Evolutionary conservation across 768 basidiomycete species (phyloP).

Genomic region (Exsudoporus frostii): DNA sequence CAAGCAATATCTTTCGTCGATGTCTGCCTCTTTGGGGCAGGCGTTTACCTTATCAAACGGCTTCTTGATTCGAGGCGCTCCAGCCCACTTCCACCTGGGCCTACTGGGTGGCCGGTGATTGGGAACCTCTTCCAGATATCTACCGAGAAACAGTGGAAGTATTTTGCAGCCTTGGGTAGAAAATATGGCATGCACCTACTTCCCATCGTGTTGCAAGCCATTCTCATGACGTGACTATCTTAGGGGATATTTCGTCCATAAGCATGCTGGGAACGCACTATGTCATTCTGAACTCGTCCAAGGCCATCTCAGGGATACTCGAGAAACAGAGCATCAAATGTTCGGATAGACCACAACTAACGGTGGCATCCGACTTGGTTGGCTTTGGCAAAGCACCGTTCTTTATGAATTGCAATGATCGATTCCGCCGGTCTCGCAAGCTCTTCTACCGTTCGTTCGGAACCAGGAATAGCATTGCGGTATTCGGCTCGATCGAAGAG

Average conservation of each 20-base stretch:
- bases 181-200: conserved; percentile 41
- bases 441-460: conserved; percentile 8
- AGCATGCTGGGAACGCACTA: conserved; percentile 43
- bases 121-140: conserved; percentile 58
- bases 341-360: conserved; percentile 30
- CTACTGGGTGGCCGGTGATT: conserved; percentile 36
- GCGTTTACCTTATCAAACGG: conserved; percentile 1
- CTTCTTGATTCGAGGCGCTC: not conserved
- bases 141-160: conserved; percentile 46
- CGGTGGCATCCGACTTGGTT: conserved; percentile 24
- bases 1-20: not conserved
- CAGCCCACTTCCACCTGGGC: no score
- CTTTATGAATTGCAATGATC: conserved; percentile 9
- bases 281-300: conserved; percentile 47
- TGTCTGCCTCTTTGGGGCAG: conserved; percentile 18
- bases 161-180: no score
- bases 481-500: conserved; percentile 16
- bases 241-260: conserved; percentile 18
- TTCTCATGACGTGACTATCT: conserved; percentile 12
- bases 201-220: not conserved
- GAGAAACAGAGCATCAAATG: conserved; percentile 53
- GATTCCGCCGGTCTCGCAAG: conserved; percentile 18
- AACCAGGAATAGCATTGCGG: conserved; percentile 1
- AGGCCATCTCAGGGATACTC: conserved; percentile 45
- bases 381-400: conserved; percentile 1